These are phyloP conservation scores for Boletus sp. DNA, from an alignment of 768 basidiomycete species.

Conservation along the genomic window DNA sequence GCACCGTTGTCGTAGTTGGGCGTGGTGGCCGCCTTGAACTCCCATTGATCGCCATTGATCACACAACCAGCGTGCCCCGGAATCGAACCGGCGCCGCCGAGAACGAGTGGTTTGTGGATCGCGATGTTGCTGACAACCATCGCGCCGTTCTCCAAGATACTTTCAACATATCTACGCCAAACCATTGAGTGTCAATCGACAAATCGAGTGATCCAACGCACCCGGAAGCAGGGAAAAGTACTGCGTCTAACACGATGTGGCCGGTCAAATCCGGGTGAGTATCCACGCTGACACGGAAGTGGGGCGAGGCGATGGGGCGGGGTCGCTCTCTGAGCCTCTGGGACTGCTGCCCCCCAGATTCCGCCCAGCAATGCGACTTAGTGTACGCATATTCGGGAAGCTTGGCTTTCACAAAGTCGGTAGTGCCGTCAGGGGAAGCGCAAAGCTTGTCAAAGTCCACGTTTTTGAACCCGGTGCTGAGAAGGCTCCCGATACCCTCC, in stretches of 20 bases:
- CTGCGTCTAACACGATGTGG: conserved; percentile 43
- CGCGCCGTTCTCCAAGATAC: conserved; percentile 33
- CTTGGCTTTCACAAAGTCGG: conserved; percentile 22
- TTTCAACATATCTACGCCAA: conserved; percentile 22
- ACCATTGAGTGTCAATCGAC: not conserved
- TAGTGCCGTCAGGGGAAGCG: conserved; percentile 17
- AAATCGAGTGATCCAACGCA: conserved; percentile 25
- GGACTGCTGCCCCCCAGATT: conserved; percentile 24
- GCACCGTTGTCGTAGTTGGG: conserved; percentile 21
- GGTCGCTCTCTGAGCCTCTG: conserved; percentile 25
- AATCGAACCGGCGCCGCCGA: conserved; percentile 11
- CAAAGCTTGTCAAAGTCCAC: conserved; percentile 29
- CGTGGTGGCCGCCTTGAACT: conserved; percentile 28
- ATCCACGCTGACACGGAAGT: conserved; percentile 35
- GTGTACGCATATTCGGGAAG: conserved; percentile 32
- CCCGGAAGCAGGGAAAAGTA: conserved; percentile 47
- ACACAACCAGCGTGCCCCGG: conserved; percentile 27
- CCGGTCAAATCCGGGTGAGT: conserved; percentile 38
- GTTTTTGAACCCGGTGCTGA: conserved; percentile 28
- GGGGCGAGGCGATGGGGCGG: conserved; percentile 36
- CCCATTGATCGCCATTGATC: conserved; percentile 27
- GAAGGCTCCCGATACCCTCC: conserved; percentile 32
- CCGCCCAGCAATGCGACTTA: conserved; percentile 25
- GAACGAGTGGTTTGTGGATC: conserved; percentile 31
- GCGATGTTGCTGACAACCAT: conserved; percentile 26